Evolutionary conservation across 257 asterid genomes (phyloP), one percentile per base, ranked within the genome.

Genomic region (Galeopsis tetrahit): DNA sequence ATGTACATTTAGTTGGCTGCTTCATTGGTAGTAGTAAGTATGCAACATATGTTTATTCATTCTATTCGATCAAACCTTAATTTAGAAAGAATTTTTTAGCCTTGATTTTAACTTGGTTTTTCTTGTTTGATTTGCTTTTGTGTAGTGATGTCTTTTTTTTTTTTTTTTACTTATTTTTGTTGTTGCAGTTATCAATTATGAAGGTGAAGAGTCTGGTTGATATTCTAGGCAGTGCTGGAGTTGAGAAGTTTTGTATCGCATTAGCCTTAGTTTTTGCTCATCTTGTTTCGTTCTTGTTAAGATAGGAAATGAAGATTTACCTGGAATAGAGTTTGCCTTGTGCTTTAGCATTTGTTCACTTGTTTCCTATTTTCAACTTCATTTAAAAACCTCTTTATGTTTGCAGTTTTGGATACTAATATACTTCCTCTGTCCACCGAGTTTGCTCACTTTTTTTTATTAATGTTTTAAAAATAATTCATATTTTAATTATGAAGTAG

Each of bases 221-320:
- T 21, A 38, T 63, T 63, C 6, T 39, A 5, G 59, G 32, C 15
- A 32, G 58, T 39, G 53, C 32, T 15, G 5, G 52, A 33, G 40
- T 55, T 17, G 7, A 32, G 34, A 28, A 53, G 49, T 65, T 56
- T 42, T 66, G 72, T 65, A 55, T 15, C 9, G 9, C 68, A 33
- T 33, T 65, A 42, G 60, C 43, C 72, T 15, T 15, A 31, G 53
- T 62, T 72, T n/a, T 13, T 46, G 39, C n/a, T 63, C 33, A 39
- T 51, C 77, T 63, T 72, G 65, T 72, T 72, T 38, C 42, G 4
- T 66, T 64, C 15, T 15, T 51, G 48, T 52, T 63, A 36, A 28
- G 57, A 51, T 63, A 21, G 64, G 65, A 51, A 72, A n/a, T 72
- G 44, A 21, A 64, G 58, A 64, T 14, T 68, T 63, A 21, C 32